These are phyloP conservation scores for Puccinia sorghi DNA, from an alignment of 1,284 basidiomycete species.

Conservation along the genomic window DNA sequence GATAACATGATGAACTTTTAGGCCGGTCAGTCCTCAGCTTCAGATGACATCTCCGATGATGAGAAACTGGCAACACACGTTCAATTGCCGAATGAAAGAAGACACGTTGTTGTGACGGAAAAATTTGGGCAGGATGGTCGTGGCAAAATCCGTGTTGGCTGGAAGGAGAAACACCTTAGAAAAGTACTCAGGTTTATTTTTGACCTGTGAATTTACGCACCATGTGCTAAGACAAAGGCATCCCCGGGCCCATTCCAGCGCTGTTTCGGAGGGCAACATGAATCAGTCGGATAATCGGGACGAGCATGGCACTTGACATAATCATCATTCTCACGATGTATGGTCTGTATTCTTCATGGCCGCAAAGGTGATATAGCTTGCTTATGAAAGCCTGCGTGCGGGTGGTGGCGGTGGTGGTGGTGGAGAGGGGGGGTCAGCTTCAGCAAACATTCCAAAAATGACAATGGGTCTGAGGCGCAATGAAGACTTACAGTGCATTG, in stretches of 20 bases:
- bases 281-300: neutral
- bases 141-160: conserved; percentile 65
- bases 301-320: too few relatives aligned
- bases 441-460: neutral
- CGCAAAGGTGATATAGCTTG: conserved; percentile 48
- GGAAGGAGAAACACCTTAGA: neutral
- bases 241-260: conserved; percentile 46
- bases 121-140: conserved; percentile 84
- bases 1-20: neutral
- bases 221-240: conserved; percentile 48
- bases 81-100: conserved; percentile 91
- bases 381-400: conserved; percentile 48
- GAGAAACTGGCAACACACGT: conserved; percentile 59
- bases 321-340: conserved; percentile 32
- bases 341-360: conserved; percentile 37
- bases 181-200: too few relatives aligned
- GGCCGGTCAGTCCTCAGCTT: neutral
- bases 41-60: neutral
- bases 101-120: conserved; percentile 96
- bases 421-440: neutral
- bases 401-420: too few relatives aligned
- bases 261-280: neutral
- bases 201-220: neutral
- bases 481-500: conserved; percentile 32
- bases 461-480: neutral